phyloP scores from a whole-genome alignment of 345 rosid genomes.

The Aquilaria sinensis region DNA sequence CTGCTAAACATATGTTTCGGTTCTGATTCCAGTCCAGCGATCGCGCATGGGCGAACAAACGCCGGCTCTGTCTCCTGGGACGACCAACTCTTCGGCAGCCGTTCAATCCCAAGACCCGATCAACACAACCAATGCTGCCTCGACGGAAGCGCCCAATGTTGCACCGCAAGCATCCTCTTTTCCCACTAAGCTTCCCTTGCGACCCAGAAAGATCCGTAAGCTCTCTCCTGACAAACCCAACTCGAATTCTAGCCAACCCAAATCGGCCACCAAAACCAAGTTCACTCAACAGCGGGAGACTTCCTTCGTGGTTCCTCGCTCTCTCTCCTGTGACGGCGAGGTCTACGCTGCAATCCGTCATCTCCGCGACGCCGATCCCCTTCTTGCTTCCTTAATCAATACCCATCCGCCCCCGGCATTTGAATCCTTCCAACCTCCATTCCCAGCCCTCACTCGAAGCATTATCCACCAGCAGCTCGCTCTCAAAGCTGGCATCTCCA shows the following conservation, averaged over 20 bases:
- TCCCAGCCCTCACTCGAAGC: conserved; percentile 68
- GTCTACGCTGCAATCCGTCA: conserved; percentile 59
- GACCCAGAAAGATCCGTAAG: conserved; percentile 75
- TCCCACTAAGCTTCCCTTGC: conserved; percentile 74
- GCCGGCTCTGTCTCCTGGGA: conserved; percentile 30
- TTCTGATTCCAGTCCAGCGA: neutral
- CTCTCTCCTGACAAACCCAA: conserved; percentile 40
- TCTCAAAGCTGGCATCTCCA: conserved; percentile 68
- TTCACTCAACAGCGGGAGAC: conserved; percentile 22
- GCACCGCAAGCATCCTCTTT: conserved; percentile 28
- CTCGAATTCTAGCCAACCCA: conserved; percentile 10
- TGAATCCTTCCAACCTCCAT: conserved; percentile 66
- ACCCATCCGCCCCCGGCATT: conserved; percentile 57
- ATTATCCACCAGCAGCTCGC: conserved; percentile 85
- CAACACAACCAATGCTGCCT: conserved; percentile 16
- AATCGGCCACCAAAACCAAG: conserved; percentile 14
- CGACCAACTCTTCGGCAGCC: conserved; percentile 10
- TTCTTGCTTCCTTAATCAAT: conserved; percentile 54
- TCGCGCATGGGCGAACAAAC: conserved; percentile 60
- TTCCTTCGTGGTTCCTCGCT: conserved; percentile 38
- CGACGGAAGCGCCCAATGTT: conserved; percentile 26
- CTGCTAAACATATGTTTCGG: too few relatives aligned
- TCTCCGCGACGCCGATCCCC: conserved; percentile 66
- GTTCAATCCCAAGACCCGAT: conserved; percentile 22
- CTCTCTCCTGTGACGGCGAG: conserved; percentile 76